These are phyloP conservation scores for Phytophthora palmivora DNA, from an alignment of 352 stramenopile genomes.

Conservation along the genomic window DNA sequence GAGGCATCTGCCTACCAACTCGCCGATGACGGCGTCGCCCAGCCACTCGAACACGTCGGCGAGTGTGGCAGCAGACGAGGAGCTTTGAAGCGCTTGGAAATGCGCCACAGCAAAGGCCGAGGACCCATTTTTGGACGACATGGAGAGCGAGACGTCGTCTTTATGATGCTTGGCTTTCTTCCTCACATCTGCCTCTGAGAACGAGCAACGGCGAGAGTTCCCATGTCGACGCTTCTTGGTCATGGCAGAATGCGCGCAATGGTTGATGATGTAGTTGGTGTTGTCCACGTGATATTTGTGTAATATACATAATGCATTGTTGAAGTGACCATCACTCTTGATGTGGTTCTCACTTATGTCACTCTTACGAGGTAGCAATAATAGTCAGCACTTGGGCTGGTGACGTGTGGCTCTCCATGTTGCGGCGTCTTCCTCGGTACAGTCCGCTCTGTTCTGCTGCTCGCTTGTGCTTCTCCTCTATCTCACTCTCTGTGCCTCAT, in stretches of 20 bases:
- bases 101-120: constrained; percentile 30
- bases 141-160: neutral
- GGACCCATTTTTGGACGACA: neutral
- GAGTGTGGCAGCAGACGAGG: constrained; percentile 9
- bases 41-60: constrained; percentile 83
- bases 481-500: neutral
- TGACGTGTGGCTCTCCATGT: constrained; percentile 26
- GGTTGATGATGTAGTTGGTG: too few relatives aligned
- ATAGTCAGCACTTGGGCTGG: too few relatives aligned
- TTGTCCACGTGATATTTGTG: too few relatives aligned
- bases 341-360: too few relatives aligned
- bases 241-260: neutral
- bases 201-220: constrained; percentile 11
- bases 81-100: constrained; percentile 50
- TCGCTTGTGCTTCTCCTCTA: neutral
- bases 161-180: constrained; percentile 19
- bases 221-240: constrained; percentile 24
- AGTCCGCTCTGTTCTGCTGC: neutral
- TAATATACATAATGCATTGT: too few relatives aligned
- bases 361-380: too few relatives aligned
- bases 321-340: too few relatives aligned
- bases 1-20: constrained; percentile 69
- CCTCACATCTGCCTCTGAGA: constrained; percentile 18
- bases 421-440: constrained; percentile 38
- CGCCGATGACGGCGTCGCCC: constrained; percentile 77